Evolutionary conservation across 805 yeast species (phyloP), one percentile per base, ranked within the genome.

Genomic region (Wickerhamomyces bovis): DNA sequence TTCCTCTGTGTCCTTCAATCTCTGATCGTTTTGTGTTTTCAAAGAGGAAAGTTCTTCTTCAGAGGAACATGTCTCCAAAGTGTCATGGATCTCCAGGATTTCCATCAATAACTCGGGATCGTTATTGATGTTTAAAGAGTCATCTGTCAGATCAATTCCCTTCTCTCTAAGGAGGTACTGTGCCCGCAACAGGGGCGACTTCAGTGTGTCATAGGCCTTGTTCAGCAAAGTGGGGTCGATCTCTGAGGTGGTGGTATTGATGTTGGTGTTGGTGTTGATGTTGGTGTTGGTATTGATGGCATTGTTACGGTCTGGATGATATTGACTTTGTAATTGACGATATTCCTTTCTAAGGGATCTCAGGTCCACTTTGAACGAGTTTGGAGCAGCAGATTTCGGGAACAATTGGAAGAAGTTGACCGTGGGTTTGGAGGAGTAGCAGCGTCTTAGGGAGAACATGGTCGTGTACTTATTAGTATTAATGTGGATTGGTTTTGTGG

Each of bases 81-180:
- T 76, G 64, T 92, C 99, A 61, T 90, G 94, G 5, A 88, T 80
- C 53, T 89, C 95, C 66, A 92, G 70, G 20, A 92, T 85, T 39
- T 79, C 78, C 83, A 88, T 77, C 38, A 92, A 67, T 58, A 87
- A 67, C 15, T 69, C 75, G 47, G 82, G 79, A 49, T 80, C 78
- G 42, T 65, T 67, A 42, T 67, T 71, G 54, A 70, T 79, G 10
- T 7, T 78, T 81, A 54, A 25, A 6, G 47, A 25, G 6, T 90
- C 96, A 22, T 76, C 66, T 10, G 73, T 69, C 30, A 85, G 66
- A 53, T 85, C 88, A 23, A 77, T 64, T 0, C 73, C 75, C 8
- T 68, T 60, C 16, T 63, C 43, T 15, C 68, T 62, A 12, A 85
- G 58, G 18, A 83, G 50, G 53, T 85, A 79, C 56, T 80, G 83